These are phyloP conservation scores for Saksenaea vasiformis DNA, from an alignment of 371 early-diverging fungal species.

Conservation along the genomic window DNA sequence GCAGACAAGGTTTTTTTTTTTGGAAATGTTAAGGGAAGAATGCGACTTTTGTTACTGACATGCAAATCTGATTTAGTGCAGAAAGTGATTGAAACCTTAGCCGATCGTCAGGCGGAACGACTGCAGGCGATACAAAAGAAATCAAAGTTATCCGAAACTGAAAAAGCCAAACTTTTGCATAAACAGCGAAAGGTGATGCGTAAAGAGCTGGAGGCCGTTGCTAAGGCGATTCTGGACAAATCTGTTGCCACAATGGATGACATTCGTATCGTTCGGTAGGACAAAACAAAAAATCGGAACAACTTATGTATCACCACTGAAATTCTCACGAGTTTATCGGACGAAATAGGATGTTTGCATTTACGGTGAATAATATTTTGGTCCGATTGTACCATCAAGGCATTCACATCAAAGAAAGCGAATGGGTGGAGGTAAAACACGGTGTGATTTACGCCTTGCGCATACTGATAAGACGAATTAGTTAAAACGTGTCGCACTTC, in stretches of 20 bases:
- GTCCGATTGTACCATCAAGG: constrained; percentile 84
- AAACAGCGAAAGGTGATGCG: constrained; percentile 44
- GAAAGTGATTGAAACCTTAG: constrained; percentile 17
- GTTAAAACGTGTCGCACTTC: constrained; percentile 65
- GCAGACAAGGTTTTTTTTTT: constrained; percentile 15
- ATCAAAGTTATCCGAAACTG: constrained; percentile 16
- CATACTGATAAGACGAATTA: constrained; percentile 18
- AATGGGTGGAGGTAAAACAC: constrained; percentile 69
- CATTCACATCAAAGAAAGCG: constrained; percentile 80
- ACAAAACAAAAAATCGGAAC: not conserved
- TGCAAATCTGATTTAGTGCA: constrained; percentile 14
- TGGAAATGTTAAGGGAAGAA: not conserved
- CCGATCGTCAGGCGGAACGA: constrained; percentile 20
- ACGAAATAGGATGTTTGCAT: constrained; percentile 63
- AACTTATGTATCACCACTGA: not conserved
- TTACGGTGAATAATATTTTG: constrained; percentile 73
- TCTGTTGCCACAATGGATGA: constrained; percentile 72
- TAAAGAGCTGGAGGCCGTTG: constrained; percentile 56
- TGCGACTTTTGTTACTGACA: not conserved
- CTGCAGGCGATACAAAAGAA: constrained; percentile 14
- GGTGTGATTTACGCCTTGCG: not conserved
- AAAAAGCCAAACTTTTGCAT: constrained; percentile 2
- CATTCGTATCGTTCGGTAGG: constrained; percentile 61
- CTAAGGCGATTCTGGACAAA: constrained; percentile 66
- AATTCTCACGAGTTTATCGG: constrained; percentile 7